phyloP scores from a whole-genome alignment of 345 rosid genomes.

The Salix brachista region DNA sequence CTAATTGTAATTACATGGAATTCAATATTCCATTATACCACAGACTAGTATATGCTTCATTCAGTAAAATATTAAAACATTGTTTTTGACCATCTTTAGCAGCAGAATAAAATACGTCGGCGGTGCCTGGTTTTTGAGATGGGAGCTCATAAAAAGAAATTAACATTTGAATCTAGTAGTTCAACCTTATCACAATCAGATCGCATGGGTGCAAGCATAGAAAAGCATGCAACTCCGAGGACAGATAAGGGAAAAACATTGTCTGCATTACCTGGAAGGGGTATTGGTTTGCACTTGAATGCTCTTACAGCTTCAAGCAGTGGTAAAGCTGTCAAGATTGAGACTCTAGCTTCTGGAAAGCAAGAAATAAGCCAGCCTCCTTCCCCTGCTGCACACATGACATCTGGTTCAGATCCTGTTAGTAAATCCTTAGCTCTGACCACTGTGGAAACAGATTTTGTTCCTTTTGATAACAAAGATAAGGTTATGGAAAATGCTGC shows the following conservation, averaged over 20 bases:
- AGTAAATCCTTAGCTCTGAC: conserved; percentile 21
- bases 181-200: conserved; percentile 25
- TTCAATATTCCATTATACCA: background rate
- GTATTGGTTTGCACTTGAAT: conserved; percentile 60
- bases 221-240: conserved; percentile 19
- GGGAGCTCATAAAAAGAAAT: conserved; percentile 38
- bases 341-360: conserved; percentile 26
- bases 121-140: conserved; percentile 57
- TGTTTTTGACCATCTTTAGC: conserved; percentile 10
- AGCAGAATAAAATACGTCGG: conserved; percentile 50
- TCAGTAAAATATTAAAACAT: background rate
- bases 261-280: conserved; percentile 22
- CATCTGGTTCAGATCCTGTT: conserved; percentile 12
- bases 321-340: conserved; percentile 18
- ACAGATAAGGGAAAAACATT: conserved; percentile 5
- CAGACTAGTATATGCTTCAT: background rate
- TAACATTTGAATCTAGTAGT: conserved; percentile 24
- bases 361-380: conserved; percentile 21
- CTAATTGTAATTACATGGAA: background rate
- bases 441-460: conserved; percentile 29
- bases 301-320: conserved; percentile 35
- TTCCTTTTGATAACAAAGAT: conserved; percentile 23
- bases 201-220: conserved; percentile 15
- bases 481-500: conserved; percentile 26
- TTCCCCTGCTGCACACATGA: conserved; percentile 17